These are phyloP conservation scores for Psilocybe cubensis DNA, from an alignment of 768 basidiomycete genomes.

Conservation along the genomic window DNA sequence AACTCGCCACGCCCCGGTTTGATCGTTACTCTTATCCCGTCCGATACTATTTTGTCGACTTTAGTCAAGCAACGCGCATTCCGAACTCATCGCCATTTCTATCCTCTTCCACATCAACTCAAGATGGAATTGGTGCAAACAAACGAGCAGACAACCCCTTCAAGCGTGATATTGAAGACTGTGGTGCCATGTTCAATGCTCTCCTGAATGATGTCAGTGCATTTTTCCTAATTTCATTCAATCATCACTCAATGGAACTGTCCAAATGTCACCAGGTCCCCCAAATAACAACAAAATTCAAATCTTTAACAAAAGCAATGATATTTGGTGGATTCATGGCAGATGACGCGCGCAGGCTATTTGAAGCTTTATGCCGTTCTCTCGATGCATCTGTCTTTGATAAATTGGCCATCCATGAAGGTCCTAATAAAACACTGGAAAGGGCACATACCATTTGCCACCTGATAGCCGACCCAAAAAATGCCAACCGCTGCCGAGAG, in stretches of 20 bases:
- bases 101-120: slow-evolving; percentile 17
- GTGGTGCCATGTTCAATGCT: slow-evolving; percentile 40
- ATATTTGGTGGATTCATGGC: slow-evolving; percentile 48
- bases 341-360: slow-evolving; percentile 50
- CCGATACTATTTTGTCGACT: slow-evolving; percentile 40
- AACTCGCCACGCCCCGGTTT: slow-evolving; percentile 22
- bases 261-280: slow-evolving; percentile 44
- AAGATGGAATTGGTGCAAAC: slow-evolving; percentile 1
- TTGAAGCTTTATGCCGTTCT: slow-evolving; percentile 51
- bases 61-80: slow-evolving; percentile 24
- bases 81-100: slow-evolving; percentile 10
- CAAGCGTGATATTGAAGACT: slow-evolving; percentile 42
- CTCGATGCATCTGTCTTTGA: slow-evolving; percentile 48
- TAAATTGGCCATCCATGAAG: slow-evolving; percentile 7
- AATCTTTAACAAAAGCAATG: slow-evolving; percentile 52
- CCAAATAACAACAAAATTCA: slow-evolving; percentile 41
- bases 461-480: not conserved
- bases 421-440: not conserved
- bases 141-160: slow-evolving; percentile 23
- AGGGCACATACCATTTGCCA: slow-evolving; percentile 13
- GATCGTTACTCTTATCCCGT: slow-evolving; percentile 41
- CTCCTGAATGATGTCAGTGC: slow-evolving; percentile 37
- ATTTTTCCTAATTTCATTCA: not conserved
- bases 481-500: not conserved
- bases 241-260: not conserved